These are phyloP conservation scores for Pichia sp. DNA, from an alignment of 1,139 yeast species.

Conservation along the genomic window DNA sequence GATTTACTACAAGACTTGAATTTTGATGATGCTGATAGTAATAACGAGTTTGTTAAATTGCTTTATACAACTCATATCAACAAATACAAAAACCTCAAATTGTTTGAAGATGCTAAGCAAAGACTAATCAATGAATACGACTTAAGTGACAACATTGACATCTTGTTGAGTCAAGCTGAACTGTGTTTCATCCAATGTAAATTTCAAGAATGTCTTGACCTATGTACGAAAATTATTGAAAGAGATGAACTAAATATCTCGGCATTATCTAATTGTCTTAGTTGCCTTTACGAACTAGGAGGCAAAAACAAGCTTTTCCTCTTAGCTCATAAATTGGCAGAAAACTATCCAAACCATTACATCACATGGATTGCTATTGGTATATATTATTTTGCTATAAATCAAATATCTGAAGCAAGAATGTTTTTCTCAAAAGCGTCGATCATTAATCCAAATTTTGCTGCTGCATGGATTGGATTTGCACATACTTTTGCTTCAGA, in stretches of 20 bases:
- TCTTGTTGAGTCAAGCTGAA: constrained; percentile 66
- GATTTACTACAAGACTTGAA: constrained; percentile 60
- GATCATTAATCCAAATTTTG: constrained; percentile 79
- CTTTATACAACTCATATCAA: constrained; percentile 72
- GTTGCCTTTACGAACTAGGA: constrained; percentile 81
- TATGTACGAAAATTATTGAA: constrained; percentile 56
- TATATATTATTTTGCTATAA: constrained; percentile 72
- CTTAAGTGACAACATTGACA: constrained; percentile 60
- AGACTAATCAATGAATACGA: constrained; percentile 65
- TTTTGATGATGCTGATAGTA: constrained; percentile 71
- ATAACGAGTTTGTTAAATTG: constrained; percentile 68
- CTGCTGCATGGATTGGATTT: constrained; percentile 97
- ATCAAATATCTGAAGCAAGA: constrained; percentile 74
- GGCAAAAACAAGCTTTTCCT: constrained; percentile 75
- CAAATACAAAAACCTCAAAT: constrained; percentile 57
- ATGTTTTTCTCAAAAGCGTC: constrained; percentile 87
- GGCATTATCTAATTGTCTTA: constrained; percentile 72
- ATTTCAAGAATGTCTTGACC: constrained; percentile 64
- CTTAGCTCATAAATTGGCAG: constrained; percentile 81
- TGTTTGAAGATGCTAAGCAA: constrained; percentile 59
- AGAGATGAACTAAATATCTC: constrained; percentile 66
- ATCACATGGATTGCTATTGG: constrained; percentile 94
- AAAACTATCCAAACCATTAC: constrained; percentile 72
- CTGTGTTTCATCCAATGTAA: constrained; percentile 68
- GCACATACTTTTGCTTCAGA: constrained; percentile 97